A percentile compares a stretch with the other conserved stretches of the same genome.
These are phyloP conservation scores for Brettanomyces custersianus DNA, from an alignment of 805 yeast species.

Conservation along the genomic window DNA sequence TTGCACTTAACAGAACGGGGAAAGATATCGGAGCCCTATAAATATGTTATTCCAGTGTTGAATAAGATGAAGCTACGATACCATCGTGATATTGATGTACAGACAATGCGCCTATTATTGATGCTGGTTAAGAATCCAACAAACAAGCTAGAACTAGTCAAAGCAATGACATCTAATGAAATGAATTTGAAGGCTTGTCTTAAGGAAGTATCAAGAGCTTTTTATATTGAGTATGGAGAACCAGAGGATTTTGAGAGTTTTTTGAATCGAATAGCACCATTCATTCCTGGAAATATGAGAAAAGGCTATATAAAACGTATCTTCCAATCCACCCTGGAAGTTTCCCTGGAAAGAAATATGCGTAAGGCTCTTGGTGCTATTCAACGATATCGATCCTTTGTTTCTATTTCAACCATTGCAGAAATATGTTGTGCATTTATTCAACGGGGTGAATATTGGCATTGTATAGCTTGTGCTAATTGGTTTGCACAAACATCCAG, in stretches of 20 bases:
- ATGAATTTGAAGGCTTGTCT: background rate
- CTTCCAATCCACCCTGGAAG: too few relatives aligned
- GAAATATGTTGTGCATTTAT: background rate
- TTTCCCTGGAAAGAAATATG: too few relatives aligned
- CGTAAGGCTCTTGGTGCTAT: too few relatives aligned
- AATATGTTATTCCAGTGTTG: slow-evolving; percentile 1
- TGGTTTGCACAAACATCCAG: background rate
- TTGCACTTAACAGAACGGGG: too few relatives aligned
- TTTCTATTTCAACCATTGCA: background rate
- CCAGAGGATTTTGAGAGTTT: slow-evolving; percentile 1
- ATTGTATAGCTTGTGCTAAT: slow-evolving; percentile 1
- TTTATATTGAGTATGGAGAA: background rate
- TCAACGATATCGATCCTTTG: too few relatives aligned
- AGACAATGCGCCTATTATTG: background rate
- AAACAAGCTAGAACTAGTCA: background rate
- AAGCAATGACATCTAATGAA: background rate
- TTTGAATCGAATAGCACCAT: too few relatives aligned
- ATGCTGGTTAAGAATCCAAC: background rate
- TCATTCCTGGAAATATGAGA: too few relatives aligned
- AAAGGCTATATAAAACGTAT: too few relatives aligned
- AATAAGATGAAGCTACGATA: slow-evolving; percentile 1
- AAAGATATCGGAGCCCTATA: too few relatives aligned
- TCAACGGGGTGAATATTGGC: background rate
- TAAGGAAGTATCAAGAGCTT: background rate
- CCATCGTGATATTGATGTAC: background rate